Evolutionary conservation across 179 eudicot species (phyloP).

Genomic region (Spinacia oleracea): DNA sequence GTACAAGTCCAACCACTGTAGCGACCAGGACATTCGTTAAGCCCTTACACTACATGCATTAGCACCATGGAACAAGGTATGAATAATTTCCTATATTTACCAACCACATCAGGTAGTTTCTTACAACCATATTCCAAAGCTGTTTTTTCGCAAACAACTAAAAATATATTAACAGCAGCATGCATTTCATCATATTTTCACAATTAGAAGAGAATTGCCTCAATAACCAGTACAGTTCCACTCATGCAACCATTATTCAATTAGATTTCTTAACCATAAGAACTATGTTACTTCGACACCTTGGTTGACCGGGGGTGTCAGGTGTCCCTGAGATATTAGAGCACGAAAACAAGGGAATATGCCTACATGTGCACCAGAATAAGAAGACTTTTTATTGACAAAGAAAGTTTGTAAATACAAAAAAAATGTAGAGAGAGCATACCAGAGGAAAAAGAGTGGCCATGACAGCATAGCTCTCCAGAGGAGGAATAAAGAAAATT

Average conservation of each 20-base stretch:
- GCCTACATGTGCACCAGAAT: not conserved
- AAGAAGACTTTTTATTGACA: no score
- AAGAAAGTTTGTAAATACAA: no score
- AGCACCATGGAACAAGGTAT: not conserved
- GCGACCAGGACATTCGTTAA: not conserved
- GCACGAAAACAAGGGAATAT: not conserved
- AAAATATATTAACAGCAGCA: not conserved
- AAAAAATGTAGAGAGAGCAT: slow-evolving; percentile 9
- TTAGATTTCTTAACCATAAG: not conserved
- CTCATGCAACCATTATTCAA: not conserved
- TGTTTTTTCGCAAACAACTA: no score
- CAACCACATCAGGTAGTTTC: not conserved
- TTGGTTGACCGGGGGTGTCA: no score
- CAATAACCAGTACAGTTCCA: not conserved
- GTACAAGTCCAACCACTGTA: not conserved
- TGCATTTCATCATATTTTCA: not conserved
- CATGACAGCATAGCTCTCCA: slow-evolving; percentile 90
- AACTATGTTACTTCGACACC: no score
- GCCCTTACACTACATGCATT: not conserved
- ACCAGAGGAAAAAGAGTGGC: slow-evolving; percentile 94
- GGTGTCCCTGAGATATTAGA: not conserved
- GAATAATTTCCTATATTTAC: not conserved
- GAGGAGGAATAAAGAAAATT: slow-evolving; percentile 65
- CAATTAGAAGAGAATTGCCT: not conserved
- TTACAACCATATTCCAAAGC: not conserved